A percentile compares a stretch with the other conserved stretches of the same genome.
These are phyloP conservation scores for Gossypium stocksii DNA, from an alignment of 345 rosid genomes.

Conservation along the genomic window DNA sequence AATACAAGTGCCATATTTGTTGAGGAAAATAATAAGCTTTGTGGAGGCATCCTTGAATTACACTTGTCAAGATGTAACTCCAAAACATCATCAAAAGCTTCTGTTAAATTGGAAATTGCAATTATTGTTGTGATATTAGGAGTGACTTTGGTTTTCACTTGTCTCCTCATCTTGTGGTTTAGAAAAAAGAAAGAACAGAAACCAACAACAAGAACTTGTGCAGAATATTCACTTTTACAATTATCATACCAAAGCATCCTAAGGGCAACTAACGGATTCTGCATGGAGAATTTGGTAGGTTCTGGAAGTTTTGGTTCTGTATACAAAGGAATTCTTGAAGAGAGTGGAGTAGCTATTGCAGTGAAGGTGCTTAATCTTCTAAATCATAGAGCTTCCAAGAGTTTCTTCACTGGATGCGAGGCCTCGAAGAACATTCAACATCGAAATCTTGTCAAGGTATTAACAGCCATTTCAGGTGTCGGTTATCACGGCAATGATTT, in stretches of 20 bases:
- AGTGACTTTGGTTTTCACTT: neutral
- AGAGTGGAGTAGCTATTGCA: constrained; percentile 7
- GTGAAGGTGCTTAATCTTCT: constrained; percentile 37
- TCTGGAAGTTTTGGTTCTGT: neutral
- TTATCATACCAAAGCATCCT: neutral
- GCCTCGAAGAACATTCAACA: constrained; percentile 29
- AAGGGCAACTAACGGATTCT: neutral
- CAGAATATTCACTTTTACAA: neutral
- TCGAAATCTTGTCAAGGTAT: constrained; percentile 37
- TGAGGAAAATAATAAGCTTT: constrained; percentile 18
- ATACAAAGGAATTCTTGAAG: neutral
- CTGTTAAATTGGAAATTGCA: constrained; percentile 4
- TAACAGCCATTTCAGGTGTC: constrained; percentile 17
- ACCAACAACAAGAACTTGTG: neutral
- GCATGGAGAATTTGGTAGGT: neutral
- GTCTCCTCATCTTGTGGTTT: neutral
- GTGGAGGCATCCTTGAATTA: constrained; percentile 16
- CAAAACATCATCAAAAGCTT: neutral
- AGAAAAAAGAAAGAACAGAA: neutral
- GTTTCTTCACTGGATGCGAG: constrained; percentile 44
- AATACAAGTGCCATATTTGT: constrained; percentile 17
- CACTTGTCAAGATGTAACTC: constrained; percentile 19
- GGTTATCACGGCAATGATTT: constrained; percentile 3
- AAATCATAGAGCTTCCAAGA: constrained; percentile 34
- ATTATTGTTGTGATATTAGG: neutral